Conservation (phyloP, 1,139 yeast genomes). For the Magnusiomyces sp. region DNA sequence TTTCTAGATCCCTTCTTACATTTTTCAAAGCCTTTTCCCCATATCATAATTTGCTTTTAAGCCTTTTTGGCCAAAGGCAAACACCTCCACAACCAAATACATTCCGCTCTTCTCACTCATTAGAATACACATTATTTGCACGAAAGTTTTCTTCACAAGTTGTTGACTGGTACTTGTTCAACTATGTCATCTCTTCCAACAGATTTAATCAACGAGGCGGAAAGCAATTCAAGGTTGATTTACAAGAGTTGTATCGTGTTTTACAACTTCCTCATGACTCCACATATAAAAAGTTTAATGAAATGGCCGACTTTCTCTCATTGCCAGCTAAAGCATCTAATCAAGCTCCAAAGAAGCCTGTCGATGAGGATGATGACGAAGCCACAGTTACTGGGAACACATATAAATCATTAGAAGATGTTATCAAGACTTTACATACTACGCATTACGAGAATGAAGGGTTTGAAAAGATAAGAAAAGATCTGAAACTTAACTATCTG, state of each 20-base stretch:
- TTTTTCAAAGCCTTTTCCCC: too few species aligned
- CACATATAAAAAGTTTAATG: constrained; percentile 1
- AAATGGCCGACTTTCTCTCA: constrained; percentile 7
- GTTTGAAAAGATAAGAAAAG: constrained; percentile 18
- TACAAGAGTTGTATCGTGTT: constrained; percentile 21
- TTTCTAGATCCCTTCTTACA: neutral
- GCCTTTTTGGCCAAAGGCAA: neutral
- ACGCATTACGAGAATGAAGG: too few species aligned
- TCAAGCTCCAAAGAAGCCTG: neutral
- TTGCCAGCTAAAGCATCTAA: neutral
- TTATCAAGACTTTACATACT: too few species aligned
- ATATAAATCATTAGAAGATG: too few species aligned
- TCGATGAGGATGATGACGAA: neutral
- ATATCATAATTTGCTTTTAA: too few species aligned
- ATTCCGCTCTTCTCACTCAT: constrained; percentile 30
- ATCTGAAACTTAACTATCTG: constrained; percentile 21
- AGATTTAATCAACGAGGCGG: constrained; percentile 52
- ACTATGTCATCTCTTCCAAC: constrained; percentile 55
- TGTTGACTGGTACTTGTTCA: constrained; percentile 44
- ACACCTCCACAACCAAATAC: constrained; percentile 33
- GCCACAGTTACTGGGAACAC: too few species aligned
- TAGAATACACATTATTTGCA: constrained; percentile 23
- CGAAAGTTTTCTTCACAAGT: constrained; percentile 31
- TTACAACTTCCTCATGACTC: neutral
- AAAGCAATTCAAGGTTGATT: constrained; percentile 47